Percentiles rank a stretch among this genome's conserved stretches.
Evolutionary conservation across 495 filamentous ascomycete species (phyloP).

Genomic region (Aspergillus funiculosus): DNA sequence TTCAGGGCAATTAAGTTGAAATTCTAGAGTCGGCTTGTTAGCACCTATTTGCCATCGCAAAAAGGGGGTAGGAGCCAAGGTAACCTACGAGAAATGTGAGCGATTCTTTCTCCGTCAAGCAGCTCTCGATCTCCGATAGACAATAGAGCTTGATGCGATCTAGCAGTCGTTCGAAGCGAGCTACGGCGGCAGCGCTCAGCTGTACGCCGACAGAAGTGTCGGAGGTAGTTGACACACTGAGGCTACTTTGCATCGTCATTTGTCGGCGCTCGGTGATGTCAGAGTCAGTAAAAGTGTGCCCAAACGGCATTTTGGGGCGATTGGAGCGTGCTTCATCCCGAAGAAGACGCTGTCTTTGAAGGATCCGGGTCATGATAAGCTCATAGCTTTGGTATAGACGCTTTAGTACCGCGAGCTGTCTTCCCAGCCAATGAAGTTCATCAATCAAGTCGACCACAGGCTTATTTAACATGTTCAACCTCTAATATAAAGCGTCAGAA

Average conservation of each 20-base stretch:
- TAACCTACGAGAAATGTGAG: slow-evolving; percentile 60
- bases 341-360: slow-evolving; percentile 49
- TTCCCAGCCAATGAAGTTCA: slow-evolving; percentile 65
- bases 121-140: slow-evolving; percentile 73
- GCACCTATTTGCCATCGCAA: background rate
- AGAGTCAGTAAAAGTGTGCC: slow-evolving; percentile 24
- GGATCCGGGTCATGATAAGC: slow-evolving; percentile 66
- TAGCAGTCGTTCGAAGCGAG: slow-evolving; percentile 68
- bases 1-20: slow-evolving; percentile 86
- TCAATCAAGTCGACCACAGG: slow-evolving; percentile 60
- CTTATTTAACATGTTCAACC: slow-evolving; percentile 52
- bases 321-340: slow-evolving; percentile 31
- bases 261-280: slow-evolving; percentile 29
- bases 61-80: background rate
- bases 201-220: slow-evolving; percentile 47
- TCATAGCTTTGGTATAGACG: slow-evolving; percentile 75
- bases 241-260: slow-evolving; percentile 23
- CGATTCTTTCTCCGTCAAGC: slow-evolving; percentile 69
- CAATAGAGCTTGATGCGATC: slow-evolving; percentile 76
- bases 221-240: slow-evolving; percentile 15
- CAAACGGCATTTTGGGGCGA: slow-evolving; percentile 20
- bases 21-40: slow-evolving; percentile 47
- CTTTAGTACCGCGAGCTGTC: slow-evolving; percentile 61
- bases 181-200: slow-evolving; percentile 58
- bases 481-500: slow-evolving; percentile 38